Conservation (phyloP, 2,329 filamentous ascomycete species). For the Penicillium polonicum region DNA sequence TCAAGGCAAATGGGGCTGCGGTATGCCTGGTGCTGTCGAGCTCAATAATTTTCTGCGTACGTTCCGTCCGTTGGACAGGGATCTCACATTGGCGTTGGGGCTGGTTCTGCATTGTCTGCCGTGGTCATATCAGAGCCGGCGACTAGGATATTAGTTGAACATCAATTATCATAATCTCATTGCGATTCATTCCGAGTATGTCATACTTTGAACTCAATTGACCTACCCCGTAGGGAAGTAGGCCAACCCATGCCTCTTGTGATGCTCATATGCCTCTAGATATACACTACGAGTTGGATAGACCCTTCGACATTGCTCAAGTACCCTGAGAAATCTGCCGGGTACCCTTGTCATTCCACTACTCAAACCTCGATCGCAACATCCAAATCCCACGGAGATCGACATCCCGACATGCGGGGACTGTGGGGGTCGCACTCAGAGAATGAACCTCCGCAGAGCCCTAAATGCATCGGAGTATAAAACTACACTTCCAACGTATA, state of each 20-base stretch:
- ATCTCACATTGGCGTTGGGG: conserved; percentile 7
- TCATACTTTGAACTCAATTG: background rate
- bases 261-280: background rate
- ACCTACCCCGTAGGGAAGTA: background rate
- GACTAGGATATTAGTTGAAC: conserved; percentile 5
- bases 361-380: background rate
- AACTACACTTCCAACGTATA: background rate
- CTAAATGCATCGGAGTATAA: background rate
- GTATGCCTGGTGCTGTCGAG: conserved; percentile 34
- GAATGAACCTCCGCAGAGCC: conserved; percentile 5
- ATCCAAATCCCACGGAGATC: background rate
- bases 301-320: background rate
- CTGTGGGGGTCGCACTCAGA: conserved; percentile 1
- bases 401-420: conserved; percentile 4
- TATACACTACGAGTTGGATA: background rate
- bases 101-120: conserved; percentile 8
- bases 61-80: background rate
- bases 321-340: background rate
- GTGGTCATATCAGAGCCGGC: conserved; percentile 4
- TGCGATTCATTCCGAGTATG: background rate
- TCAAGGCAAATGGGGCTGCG: conserved; percentile 13
- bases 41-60: conserved; percentile 17
- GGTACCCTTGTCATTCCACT: too few relatives aligned
- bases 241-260: background rate
- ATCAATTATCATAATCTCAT: conserved; percentile 8